These are phyloP conservation scores for Wallemia ichthyophaga DNA, from an alignment of 1,284 basidiomycete genomes.

Conservation along the genomic window DNA sequence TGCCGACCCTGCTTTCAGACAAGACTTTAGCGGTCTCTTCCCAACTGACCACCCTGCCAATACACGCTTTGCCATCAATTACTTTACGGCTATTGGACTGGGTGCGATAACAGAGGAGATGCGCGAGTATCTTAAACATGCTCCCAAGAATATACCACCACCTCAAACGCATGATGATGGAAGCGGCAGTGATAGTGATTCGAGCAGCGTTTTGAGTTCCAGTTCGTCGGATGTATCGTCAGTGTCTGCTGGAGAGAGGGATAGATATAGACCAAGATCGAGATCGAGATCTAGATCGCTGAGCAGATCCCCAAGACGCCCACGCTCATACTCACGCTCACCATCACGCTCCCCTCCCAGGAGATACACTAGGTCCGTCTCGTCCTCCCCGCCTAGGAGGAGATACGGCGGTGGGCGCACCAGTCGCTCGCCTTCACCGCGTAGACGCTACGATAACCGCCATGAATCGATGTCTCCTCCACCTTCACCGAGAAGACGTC, in stretches of 20 bases:
- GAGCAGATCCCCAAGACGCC: background rate
- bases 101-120: constrained; percentile 80
- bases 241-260: background rate
- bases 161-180: background rate
- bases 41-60: constrained; percentile 87
- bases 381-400: background rate
- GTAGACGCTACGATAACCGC: background rate
- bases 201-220: background rate
- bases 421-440: background rate
- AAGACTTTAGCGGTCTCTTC: constrained; percentile 57
- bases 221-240: background rate
- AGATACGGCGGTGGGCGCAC: background rate
- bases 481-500: background rate
- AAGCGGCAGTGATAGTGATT: background rate
- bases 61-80: constrained; percentile 92
- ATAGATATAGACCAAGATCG: too few species aligned
- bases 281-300: background rate
- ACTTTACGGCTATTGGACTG: constrained; percentile 76
- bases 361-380: background rate
- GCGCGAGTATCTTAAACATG: constrained; percentile 56
- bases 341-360: too few species aligned
- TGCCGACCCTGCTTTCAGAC: constrained; percentile 48
- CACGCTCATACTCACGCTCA: too few species aligned
- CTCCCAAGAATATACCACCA: background rate
- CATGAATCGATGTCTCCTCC: background rate